phyloP scores from a whole-genome alignment of 192 early-diverging fungal genomes.

The Dissophora ornata region DNA sequence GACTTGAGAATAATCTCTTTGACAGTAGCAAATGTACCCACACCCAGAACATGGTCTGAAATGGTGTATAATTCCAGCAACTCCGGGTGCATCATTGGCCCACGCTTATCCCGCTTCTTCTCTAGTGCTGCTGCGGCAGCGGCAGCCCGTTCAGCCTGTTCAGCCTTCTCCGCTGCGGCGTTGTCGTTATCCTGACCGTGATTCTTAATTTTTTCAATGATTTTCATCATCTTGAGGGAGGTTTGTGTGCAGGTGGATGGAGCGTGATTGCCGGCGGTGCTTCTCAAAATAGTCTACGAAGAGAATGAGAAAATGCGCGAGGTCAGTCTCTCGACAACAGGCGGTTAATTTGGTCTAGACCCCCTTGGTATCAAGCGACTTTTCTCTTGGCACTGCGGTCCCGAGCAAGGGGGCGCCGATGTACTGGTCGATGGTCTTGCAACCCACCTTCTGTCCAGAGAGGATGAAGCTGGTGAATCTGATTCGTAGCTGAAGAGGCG shows the following conservation, averaged over 20 bases:
- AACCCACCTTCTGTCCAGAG: too few species aligned
- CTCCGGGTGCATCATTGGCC: conserved; percentile 44
- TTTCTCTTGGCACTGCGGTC: too few species aligned
- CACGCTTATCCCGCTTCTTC: conserved; percentile 24
- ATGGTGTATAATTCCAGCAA: conserved; percentile 54
- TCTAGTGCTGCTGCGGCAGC: conserved; percentile 28
- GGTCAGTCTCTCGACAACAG: too few species aligned
- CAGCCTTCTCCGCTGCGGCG: conserved; percentile 18
- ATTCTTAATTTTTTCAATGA: conserved; percentile 50
- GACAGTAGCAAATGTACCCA: conserved; percentile 68
- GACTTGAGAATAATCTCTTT: conserved; percentile 67
- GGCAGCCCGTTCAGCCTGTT: conserved; percentile 11
- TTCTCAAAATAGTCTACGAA: too few species aligned
- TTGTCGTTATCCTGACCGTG: conserved; percentile 31
- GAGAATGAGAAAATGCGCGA: too few species aligned
- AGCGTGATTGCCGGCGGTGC: too few species aligned
- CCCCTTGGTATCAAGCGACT: too few species aligned
- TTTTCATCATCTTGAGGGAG: conserved; percentile 29
- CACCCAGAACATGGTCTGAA: conserved; percentile 54
- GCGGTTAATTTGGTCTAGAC: too few species aligned
- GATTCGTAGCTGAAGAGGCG: neutral
- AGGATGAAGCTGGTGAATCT: too few species aligned
- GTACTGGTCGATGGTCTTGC: too few species aligned
- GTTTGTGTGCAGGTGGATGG: neutral
- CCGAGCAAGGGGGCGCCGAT: too few species aligned